phyloP scores from a whole-genome alignment of 805 yeast genomes.

The Metahyphopichia silvanorum region DNA sequence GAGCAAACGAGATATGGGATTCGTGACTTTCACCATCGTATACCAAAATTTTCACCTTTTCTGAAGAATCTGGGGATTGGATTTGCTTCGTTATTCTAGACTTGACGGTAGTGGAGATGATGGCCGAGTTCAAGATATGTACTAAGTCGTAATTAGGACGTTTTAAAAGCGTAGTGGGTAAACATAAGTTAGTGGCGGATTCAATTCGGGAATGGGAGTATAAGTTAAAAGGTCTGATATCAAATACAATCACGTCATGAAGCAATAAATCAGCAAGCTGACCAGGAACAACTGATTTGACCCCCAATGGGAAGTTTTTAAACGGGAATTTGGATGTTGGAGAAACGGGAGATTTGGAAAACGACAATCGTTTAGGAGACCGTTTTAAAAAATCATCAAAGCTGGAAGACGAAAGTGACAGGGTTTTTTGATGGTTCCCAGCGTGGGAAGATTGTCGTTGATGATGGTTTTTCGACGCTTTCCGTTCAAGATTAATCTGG shows the following conservation, averaged over 20 bases:
- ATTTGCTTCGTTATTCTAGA: conserved; percentile 13
- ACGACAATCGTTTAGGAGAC: neutral
- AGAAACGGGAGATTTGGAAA: conserved; percentile 6
- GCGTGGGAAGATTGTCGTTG: no score
- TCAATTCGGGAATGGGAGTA: conserved; percentile 27
- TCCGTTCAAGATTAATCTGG: no score
- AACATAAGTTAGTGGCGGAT: conserved; percentile 35
- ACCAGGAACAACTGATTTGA: neutral
- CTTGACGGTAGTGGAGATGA: conserved; percentile 18
- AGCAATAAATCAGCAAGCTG: conserved; percentile 3
- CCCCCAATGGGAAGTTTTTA: conserved; percentile 6
- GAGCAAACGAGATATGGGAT: conserved; percentile 17
- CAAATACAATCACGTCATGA: conserved; percentile 21
- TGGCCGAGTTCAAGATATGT: conserved; percentile 30
- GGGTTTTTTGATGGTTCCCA: no score
- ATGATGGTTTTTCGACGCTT: no score
- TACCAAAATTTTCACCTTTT: conserved; percentile 20
- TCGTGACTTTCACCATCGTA: conserved; percentile 30
- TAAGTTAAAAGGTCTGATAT: conserved; percentile 37
- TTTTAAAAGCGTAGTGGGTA: conserved; percentile 44
- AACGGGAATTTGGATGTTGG: conserved; percentile 14
- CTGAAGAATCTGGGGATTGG: conserved; percentile 1
- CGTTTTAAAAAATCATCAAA: neutral
- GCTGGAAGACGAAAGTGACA: no score
- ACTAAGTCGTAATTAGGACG: conserved; percentile 30